Evolutionary conservation across 805 yeast species (phyloP), one percentile per base, ranked within the genome.

Genomic region (Cyberlindnera samutprakarnensis): DNA sequence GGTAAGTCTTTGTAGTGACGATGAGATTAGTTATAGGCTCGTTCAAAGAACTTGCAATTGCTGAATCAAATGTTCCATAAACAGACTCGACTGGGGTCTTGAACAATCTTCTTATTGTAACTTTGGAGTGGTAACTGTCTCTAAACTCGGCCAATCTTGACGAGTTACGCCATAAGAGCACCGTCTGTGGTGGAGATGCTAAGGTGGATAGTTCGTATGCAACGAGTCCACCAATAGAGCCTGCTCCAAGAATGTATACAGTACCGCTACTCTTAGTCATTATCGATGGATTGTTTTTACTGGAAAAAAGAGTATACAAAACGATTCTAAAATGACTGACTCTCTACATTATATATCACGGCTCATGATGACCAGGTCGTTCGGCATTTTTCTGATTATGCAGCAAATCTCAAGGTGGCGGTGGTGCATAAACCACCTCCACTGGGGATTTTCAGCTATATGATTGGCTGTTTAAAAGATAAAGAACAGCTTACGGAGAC

Each of bases 1-100:
- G 84, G 39, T 79, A 75, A 0, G 94, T 75, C 55, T 90, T 90
- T 5, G 95, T 86, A 8, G 94, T 64, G 8, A 90, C 68, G 7
- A 90, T 66, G 37, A 90, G 56, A 44, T 78, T 70, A 13, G 64
- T 62, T 27, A 82, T 74, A 1, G 49, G 49, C 3, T 37, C 42
- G 2, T 39, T 41, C 9, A 49, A 14, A 3, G 42, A 40, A n/a
- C 27, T 25, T 30, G 47, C 34, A 33, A 47, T 30, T 3, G 35
- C 36, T 4, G 45, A 38, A 1, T 32, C 25, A 16, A 41, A 28
- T 6, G 21, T 19, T 2, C 38, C 28, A 5, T 25, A 19, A 7
- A 28, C 7, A 7, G 24, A 18, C 13, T 39, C 36, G 9, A 24
- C 35, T 9, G 50, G 47, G 6, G 33, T 29, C 15, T 35, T 37